phyloP scores from a whole-genome alignment of 1,284 basidiomycete species.

The Ganoderma meredithae region DNA sequence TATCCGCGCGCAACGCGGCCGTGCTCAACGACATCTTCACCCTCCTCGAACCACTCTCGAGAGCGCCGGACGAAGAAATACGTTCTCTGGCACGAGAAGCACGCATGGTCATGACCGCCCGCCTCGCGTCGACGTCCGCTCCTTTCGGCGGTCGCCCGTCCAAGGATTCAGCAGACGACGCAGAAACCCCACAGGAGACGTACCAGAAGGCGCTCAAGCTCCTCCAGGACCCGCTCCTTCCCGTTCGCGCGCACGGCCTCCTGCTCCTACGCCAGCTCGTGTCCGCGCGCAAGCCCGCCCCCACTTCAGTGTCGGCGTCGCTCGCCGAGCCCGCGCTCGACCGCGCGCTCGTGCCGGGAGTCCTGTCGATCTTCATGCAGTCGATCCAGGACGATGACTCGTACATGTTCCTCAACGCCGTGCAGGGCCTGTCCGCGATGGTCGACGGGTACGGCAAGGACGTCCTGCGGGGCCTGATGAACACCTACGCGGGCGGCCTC shows the following conservation, averaged over 20 bases:
- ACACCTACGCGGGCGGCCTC: conserved; percentile 65
- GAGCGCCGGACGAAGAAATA: conserved; percentile 53
- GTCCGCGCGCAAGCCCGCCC: conserved; percentile 42
- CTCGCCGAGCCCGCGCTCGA: conserved; percentile 47
- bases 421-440: conserved; percentile 88
- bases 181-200: conserved; percentile 52
- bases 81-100: conserved; percentile 78
- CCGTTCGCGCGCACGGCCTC: conserved; percentile 95
- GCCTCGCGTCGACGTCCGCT: conserved; percentile 65
- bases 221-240: conserved; percentile 91
- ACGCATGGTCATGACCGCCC: conserved; percentile 81
- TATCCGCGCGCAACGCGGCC: conserved; percentile 69
- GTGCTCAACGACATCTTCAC: conserved; percentile 76
- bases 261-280: conserved; percentile 84
- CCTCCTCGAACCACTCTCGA: conserved; percentile 66
- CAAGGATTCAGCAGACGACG: conserved; percentile 48
- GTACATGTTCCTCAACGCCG: conserved; percentile 93
- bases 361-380: conserved; percentile 89
- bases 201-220: conserved; percentile 91
- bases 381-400: conserved; percentile 92
- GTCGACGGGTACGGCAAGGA: conserved; percentile 81
- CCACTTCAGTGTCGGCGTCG: conserved; percentile 23
- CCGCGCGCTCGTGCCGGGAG: conserved; percentile 78
- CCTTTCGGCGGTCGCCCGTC: conserved; percentile 38
- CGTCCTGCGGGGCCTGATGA: conserved; percentile 71